Base-by-base conservation (phyloP, 805 yeast genomes). In the Ogataea philodendri region DNA sequence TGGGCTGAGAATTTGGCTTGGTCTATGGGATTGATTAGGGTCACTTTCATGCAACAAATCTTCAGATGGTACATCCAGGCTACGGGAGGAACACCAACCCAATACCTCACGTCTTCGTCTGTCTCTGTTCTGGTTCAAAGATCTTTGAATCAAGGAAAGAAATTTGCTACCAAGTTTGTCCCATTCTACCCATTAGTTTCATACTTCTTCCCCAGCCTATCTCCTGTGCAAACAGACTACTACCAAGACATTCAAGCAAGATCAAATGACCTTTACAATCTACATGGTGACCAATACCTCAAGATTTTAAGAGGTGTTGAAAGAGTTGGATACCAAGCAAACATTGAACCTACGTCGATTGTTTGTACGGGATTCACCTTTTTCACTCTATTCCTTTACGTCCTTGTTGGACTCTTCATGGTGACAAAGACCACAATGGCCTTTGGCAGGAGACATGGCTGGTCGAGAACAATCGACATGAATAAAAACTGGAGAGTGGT, bases 1-100 rank as follows among this genome's bases (percentile, higher is more conserved):
- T 89, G 97, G 97, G 69, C 88, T 5, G 94, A 85, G 59, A 88
- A 89, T 55, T 68, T 89, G 53, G 88, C 87, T 18, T 89, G 97
- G 97, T 85, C 96, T 2, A 84, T 89, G 84, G 97, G 97, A 2
- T 69, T 89, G 41, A 85, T 89, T 49, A 69, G 81, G 56, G 74
- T 84, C 25, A 52, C 55, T 3, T 89, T 88, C 57, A 84, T 89
- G 95, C 96, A 89, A 62, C 66, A 76, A 42, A 80, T 84, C 44
- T 81, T 84, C 59, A 68, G 90, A 50, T 84, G 94, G 94, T 84
- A 80, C 50, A 76, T 84, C 27, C 88, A 84, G 57, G 64, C 93
- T 18, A 88, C 97, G 1, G 97, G 97, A 31, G 97, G 97, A 26
- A 62, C 72, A 1, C 96, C 96, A 20, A 63, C 84, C 5, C 68